phyloP scores from a whole-genome alignment of 352 stramenopile species.

The Peronospora belbahrii region DNA sequence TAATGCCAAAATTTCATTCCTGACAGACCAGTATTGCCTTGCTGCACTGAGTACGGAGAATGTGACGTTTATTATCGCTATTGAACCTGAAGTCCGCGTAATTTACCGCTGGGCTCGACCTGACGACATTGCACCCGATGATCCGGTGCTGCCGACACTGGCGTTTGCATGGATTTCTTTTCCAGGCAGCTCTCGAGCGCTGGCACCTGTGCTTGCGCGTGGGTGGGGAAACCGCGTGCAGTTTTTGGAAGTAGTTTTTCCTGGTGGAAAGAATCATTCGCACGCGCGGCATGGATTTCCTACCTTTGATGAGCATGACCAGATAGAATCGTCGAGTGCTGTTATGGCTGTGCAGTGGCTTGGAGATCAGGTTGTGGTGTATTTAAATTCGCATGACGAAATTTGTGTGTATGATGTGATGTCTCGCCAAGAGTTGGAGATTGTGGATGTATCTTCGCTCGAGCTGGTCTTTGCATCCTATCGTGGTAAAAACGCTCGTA shows the following conservation, averaged over 20 bases:
- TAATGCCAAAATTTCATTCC: slow-evolving; percentile 79
- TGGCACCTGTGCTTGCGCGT: slow-evolving; percentile 88
- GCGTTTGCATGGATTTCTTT: slow-evolving; percentile 91
- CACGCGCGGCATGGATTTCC: slow-evolving; percentile 87
- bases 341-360: slow-evolving; percentile 94
- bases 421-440: slow-evolving; percentile 91
- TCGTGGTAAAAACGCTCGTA: slow-evolving; percentile 74
- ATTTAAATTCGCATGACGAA: slow-evolving; percentile 92
- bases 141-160: slow-evolving; percentile 88
- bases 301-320: slow-evolving; percentile 91
- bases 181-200: slow-evolving; percentile 65
- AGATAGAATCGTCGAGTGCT: slow-evolving; percentile 84
- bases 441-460: slow-evolving; percentile 90
- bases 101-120: slow-evolving; percentile 90
- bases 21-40: slow-evolving; percentile 82
- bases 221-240: slow-evolving; percentile 92
- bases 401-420: slow-evolving; percentile 95
- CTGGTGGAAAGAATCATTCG: slow-evolving; percentile 58
- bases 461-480: slow-evolving; percentile 91
- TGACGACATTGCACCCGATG: slow-evolving; percentile 48
- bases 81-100: slow-evolving; percentile 92
- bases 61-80: slow-evolving; percentile 93
- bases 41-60: slow-evolving; percentile 83
- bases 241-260: slow-evolving; percentile 87
- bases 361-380: slow-evolving; percentile 92